These are phyloP conservation scores for Camillea tinctor DNA, from an alignment of 2,329 filamentous ascomycete genomes.

Conservation along the genomic window DNA sequence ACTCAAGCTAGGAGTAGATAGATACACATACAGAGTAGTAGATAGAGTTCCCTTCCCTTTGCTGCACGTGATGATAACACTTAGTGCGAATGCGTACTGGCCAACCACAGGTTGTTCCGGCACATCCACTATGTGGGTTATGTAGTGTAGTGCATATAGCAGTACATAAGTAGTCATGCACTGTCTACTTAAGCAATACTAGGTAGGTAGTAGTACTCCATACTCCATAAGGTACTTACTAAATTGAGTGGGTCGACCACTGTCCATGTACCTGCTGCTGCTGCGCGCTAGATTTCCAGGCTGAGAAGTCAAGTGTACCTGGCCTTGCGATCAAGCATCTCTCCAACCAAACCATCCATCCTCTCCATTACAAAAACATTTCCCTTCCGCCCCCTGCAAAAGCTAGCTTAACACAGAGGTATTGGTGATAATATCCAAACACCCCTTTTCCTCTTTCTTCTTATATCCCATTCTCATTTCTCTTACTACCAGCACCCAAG, in stretches of 20 bases:
- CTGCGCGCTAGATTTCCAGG: slow-evolving; percentile 11
- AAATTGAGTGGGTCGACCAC: neutral
- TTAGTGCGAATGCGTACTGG: neutral
- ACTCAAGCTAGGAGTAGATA: no score
- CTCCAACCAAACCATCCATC: neutral
- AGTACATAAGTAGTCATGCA: no score
- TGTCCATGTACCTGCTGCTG: slow-evolving; percentile 3
- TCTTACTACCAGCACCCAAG: slow-evolving; percentile 21
- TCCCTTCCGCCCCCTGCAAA: neutral
- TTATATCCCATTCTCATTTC: slow-evolving; percentile 1
- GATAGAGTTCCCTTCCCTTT: no score
- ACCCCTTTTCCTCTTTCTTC: neutral
- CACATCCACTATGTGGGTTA: neutral
- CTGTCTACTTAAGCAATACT: no score
- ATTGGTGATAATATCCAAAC: slow-evolving; percentile 1
- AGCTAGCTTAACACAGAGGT: slow-evolving; percentile 3
- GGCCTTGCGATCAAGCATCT: slow-evolving; percentile 6
- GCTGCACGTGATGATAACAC: neutral
- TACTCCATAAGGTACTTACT: neutral
- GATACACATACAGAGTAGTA: no score
- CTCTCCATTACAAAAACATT: neutral
- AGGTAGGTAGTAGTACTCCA: no score
- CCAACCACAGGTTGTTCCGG: neutral
- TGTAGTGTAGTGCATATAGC: no score
- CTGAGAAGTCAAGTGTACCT: slow-evolving; percentile 3